Evolutionary conservation across 306 rosid genomes (phyloP).

Genomic region (Echinosophora koreensis): DNA sequence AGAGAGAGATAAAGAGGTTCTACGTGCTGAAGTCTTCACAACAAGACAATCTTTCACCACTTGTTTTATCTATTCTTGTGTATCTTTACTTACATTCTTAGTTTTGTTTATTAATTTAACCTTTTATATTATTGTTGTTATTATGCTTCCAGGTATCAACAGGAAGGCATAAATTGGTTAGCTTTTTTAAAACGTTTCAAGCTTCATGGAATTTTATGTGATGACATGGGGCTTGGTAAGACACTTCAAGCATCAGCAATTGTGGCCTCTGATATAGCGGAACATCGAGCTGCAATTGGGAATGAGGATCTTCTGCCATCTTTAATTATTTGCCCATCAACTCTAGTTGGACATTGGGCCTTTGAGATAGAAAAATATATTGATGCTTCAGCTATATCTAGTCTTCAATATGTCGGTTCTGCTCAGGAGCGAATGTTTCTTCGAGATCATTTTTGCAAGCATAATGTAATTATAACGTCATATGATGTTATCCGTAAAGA

Average conservation of each 20-base stretch:
- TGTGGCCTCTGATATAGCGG: slow-evolving; percentile 89
- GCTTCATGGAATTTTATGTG: slow-evolving; percentile 99
- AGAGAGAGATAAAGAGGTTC: too few relatives aligned
- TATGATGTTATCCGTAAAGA: slow-evolving; percentile 97
- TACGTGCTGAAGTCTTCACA: neutral
- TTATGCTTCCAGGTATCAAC: slow-evolving; percentile 82
- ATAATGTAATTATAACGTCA: slow-evolving; percentile 89
- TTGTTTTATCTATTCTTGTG: neutral
- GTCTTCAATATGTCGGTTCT: slow-evolving; percentile 96
- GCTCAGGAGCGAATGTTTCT: slow-evolving; percentile 73
- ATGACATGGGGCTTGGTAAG: slow-evolving; percentile 99
- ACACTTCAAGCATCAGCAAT: slow-evolving; percentile 98
- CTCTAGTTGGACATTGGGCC: slow-evolving; percentile 99
- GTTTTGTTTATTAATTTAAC: neutral
- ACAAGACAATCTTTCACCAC: neutral
- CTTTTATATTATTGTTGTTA: slow-evolving; percentile 31
- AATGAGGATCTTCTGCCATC: slow-evolving; percentile 69
- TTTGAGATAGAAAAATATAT: slow-evolving; percentile 95
- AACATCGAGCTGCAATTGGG: slow-evolving; percentile 56
- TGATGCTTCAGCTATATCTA: slow-evolving; percentile 77
- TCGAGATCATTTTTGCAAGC: slow-evolving; percentile 75
- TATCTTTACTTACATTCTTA: slow-evolving; percentile 4
- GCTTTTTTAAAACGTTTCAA: slow-evolving; percentile 95
- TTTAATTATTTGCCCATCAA: slow-evolving; percentile 92
- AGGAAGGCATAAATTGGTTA: slow-evolving; percentile 98